Base-by-base conservation (phyloP, 169 alveolate species). In the Perkinsus marinus region DNA sequence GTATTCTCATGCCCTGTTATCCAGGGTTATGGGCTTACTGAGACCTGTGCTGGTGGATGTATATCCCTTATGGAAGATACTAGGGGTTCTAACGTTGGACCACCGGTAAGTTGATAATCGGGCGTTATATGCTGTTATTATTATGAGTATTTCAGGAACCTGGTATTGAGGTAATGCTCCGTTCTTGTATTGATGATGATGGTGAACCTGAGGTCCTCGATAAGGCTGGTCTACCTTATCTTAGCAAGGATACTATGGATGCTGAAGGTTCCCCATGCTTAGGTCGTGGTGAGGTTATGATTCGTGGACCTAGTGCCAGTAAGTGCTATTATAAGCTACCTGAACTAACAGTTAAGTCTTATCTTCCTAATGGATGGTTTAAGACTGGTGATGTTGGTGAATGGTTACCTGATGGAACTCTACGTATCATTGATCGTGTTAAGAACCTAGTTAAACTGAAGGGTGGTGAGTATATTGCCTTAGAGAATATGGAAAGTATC, bases 11-110 rank as follows among this genome's bases (percentile, higher is more conserved):
- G 97, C 36, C 68, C 92, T 13, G 92, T 97, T 57, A 69, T 93
- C 30, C 97, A 97, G 90, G 98, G 97, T 17, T 97, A 97, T 92
- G 99, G 98, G 6, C 95, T 96, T 93, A 96, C 98, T 34, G 99
- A 97, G 95, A 92, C 94, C 79, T 92, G 95, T 5, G 98, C 96
- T 0, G 95, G 96, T 0, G 92, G 94, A 0, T 93, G 94, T 57
- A 57, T 94, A 89, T 92, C 95, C 39, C 94, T 94, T 91, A 68
- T 92, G 17, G 91, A 90, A 34, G 97, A 95, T 79, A 90, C 95
- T 0, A 26, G 92, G 5, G 39, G 39, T 19, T 41, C 39, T 68
- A 96, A 95, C 10, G 98, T 97, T 22, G 98, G 98, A 0, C 95
- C 96, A 0, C 90, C 94, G 13, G 94, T 94, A 34, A 19, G 93